Evolutionary conservation across 352 stramenopile species (phyloP).

Genomic region (Pythium plurisporium): DNA sequence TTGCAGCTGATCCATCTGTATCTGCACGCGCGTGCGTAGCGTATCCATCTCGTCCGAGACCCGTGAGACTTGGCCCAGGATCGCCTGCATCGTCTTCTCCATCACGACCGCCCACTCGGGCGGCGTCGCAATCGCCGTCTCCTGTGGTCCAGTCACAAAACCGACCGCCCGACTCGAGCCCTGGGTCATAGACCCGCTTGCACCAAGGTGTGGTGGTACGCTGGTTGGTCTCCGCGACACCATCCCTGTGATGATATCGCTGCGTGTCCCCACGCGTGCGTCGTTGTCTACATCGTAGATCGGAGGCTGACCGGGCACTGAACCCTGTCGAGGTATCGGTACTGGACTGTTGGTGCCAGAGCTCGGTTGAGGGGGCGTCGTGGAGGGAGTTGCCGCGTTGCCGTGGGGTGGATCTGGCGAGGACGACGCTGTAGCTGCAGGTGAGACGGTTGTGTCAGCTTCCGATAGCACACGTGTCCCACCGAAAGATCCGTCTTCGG

Average conservation of each 20-base stretch:
- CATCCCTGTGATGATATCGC: neutral
- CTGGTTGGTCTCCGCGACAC: neutral
- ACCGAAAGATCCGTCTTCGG: neutral
- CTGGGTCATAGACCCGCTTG: neutral
- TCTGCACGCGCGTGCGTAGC: conserved; percentile 40
- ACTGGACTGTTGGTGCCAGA: no score
- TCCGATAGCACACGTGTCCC: neutral
- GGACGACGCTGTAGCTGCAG: neutral
- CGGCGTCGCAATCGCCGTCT: conserved; percentile 1
- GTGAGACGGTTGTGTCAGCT: neutral
- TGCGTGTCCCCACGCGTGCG: no score
- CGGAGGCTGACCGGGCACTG: conserved; percentile 12
- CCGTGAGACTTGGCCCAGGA: conserved; percentile 44
- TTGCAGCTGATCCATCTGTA: conserved; percentile 25
- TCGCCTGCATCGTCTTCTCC: conserved; percentile 45
- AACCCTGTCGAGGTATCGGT: neutral
- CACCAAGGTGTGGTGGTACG: neutral
- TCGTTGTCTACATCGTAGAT: conserved; percentile 4
- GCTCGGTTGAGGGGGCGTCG: no score
- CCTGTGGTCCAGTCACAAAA: neutral
- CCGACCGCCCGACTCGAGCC: neutral
- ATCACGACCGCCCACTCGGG: conserved; percentile 51
- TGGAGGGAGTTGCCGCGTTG: no score
- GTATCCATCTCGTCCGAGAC: conserved; percentile 55
- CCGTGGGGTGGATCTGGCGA: neutral